Evolutionary conservation across 1,139 yeast genomes (phyloP).

Genomic region (Debaryomyces sp.): DNA sequence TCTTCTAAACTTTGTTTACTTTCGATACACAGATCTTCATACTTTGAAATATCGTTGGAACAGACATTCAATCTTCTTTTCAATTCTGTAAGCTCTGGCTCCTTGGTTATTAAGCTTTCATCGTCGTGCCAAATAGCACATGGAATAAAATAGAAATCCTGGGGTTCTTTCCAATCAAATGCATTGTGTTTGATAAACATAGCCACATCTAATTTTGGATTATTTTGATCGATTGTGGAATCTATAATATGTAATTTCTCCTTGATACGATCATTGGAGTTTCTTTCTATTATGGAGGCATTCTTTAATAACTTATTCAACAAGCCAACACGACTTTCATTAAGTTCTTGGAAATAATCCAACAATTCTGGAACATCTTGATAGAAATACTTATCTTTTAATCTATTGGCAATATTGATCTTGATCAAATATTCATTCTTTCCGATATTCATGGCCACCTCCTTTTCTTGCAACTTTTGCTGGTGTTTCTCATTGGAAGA

Average conservation of each 20-base stretch:
- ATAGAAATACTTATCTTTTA: conserved; percentile 89
- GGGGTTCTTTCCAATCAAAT: conserved; percentile 80
- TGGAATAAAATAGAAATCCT: conserved; percentile 82
- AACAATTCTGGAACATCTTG: conserved; percentile 93
- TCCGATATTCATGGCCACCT: conserved; percentile 79
- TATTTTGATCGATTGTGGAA: conserved; percentile 66
- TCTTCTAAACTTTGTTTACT: conserved; percentile 57
- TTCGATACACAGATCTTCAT: conserved; percentile 46
- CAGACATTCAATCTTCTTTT: conserved; percentile 60
- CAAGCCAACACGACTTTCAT: conserved; percentile 75
- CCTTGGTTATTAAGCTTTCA: conserved; percentile 67
- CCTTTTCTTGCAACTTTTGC: conserved; percentile 61
- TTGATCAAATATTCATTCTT: conserved; percentile 83
- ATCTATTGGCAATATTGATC: conserved; percentile 82
- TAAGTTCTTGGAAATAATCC: conserved; percentile 83
- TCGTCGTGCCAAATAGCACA: conserved; percentile 98
- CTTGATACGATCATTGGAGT: conserved; percentile 54
- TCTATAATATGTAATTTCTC: conserved; percentile 58
- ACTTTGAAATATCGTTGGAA: conserved; percentile 46
- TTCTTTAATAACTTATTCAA: conserved; percentile 70
- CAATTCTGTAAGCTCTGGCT: conserved; percentile 66
- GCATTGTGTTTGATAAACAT: conserved; percentile 92
- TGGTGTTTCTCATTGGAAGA: conserved; percentile 60
- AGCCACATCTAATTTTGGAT: conserved; percentile 75
- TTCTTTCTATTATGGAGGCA: conserved; percentile 67